These are phyloP conservation scores for Solanum bulbocastanum DNA, from an alignment of 257 asterid genomes.

Conservation along the genomic window DNA sequence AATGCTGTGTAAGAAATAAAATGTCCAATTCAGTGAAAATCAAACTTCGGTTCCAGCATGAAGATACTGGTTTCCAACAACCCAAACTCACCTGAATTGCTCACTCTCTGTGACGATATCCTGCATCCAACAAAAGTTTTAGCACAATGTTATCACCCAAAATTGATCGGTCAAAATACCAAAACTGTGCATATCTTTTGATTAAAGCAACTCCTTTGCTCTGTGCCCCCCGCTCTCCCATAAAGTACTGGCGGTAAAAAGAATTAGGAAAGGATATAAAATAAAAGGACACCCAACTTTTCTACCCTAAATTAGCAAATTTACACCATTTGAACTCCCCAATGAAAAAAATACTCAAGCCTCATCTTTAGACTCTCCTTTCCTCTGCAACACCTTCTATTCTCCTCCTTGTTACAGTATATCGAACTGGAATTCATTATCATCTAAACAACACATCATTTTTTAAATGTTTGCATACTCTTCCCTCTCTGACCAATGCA, in stretches of 20 bases:
- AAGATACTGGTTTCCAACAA: neutral
- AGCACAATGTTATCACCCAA: neutral
- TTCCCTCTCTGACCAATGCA: neutral
- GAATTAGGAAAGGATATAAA: neutral
- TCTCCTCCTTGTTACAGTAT: neutral
- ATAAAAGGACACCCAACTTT: neutral
- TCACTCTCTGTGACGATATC: constrained; percentile 98
- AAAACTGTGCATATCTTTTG: neutral
- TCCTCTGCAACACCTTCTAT: neutral
- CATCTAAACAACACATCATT: neutral
- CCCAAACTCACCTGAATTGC: constrained; percentile 72
- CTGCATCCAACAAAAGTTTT: constrained; percentile 35
- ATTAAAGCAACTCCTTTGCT: neutral
- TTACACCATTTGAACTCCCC: neutral
- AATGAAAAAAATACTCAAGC: neutral
- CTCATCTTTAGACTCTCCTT: neutral
- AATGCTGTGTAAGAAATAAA: constrained; percentile 43
- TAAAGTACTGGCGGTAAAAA: neutral
- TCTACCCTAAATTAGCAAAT: neutral
- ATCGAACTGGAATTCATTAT: neutral
- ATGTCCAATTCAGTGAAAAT: neutral
- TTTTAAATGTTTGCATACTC: neutral
- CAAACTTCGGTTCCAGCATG: neutral
- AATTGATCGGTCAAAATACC: neutral
- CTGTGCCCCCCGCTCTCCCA: neutral